Evolutionary conservation across 208 protist genomes (phyloP).

Genomic region (Acanthamoeba castellanii): DNA sequence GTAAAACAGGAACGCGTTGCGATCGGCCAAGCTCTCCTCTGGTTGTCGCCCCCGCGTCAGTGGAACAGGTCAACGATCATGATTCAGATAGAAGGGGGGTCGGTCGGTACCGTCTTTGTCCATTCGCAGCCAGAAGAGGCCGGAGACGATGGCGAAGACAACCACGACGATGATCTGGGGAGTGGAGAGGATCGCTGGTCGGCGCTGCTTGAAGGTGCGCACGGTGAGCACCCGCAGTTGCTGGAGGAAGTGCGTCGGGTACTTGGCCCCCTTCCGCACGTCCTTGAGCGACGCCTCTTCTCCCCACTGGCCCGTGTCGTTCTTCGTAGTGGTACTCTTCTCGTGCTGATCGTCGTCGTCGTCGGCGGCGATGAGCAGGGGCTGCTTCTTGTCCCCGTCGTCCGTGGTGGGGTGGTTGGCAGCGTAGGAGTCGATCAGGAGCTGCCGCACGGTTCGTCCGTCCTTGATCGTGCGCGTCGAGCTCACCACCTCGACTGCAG

Average conservation of each 20-base stretch:
- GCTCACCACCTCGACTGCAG: neutral
- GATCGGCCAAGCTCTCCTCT: conserved; percentile 73
- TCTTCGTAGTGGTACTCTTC: neutral
- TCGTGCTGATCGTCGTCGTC: neutral
- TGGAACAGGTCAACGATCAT: neutral
- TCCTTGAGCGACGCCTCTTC: neutral
- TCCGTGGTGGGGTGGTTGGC: neutral
- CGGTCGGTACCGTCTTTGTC: conserved; percentile 68
- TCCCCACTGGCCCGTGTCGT: neutral
- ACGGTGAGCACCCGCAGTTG: conserved; percentile 6
- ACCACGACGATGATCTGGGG: conserved; percentile 54
- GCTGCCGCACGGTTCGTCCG: neutral
- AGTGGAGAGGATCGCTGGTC: neutral
- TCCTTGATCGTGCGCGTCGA: neutral
- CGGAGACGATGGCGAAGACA: conserved; percentile 53
- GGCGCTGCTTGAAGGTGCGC: conserved; percentile 60
- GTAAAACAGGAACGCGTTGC: conserved; percentile 77
- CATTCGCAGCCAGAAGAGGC: conserved; percentile 79
- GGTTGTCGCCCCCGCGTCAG: neutral
- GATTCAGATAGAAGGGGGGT: neutral
- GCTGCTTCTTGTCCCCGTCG: neutral
- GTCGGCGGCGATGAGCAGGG: neutral
- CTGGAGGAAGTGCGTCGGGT: neutral
- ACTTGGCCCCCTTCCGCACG: neutral
- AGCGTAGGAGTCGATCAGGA: neutral